A percentile compares a stretch with the other conserved stretches of the same genome.
phyloP scores from a whole-genome alignment of 805 yeast genomes.

The Myxozyma udenii region DNA sequence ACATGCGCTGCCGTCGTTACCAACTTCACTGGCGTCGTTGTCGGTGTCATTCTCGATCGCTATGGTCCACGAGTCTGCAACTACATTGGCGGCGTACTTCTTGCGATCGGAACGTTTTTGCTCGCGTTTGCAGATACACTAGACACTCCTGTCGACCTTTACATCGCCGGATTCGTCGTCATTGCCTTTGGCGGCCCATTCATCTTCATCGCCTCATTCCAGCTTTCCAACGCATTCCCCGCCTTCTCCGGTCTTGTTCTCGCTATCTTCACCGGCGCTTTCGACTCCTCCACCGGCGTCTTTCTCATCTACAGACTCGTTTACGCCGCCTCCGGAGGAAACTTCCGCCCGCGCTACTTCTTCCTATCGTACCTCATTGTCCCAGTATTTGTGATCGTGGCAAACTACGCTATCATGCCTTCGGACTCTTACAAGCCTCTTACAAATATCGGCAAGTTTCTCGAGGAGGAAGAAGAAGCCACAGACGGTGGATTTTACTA shows the following conservation, averaged over 20 bases:
- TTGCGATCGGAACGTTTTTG: constrained; percentile 54
- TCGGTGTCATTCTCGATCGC: constrained; percentile 72
- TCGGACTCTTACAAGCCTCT: constrained; percentile 66
- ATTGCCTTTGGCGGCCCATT: constrained; percentile 93
- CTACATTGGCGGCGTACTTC: constrained; percentile 60
- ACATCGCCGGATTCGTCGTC: constrained; percentile 66
- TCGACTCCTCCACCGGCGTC: constrained; percentile 87
- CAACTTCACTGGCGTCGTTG: constrained; percentile 75
- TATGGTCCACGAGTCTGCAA: constrained; percentile 83
- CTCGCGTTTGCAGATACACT: constrained; percentile 45
- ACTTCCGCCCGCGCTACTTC: constrained; percentile 53
- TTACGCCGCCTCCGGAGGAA: constrained; percentile 46
- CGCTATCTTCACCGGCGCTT: constrained; percentile 88
- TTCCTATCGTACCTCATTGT: constrained; percentile 67
- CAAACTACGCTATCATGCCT: constrained; percentile 82
- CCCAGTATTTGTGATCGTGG: constrained; percentile 70
- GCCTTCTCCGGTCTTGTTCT: constrained; percentile 73
- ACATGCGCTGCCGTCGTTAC: constrained; percentile 84
- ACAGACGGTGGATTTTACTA: not conserved
- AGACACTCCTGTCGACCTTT: constrained; percentile 55
- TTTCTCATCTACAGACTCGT: constrained; percentile 68
- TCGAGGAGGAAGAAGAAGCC: constrained; percentile 54
- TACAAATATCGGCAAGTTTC: constrained; percentile 53
- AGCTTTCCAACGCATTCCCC: constrained; percentile 83
- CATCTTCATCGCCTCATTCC: constrained; percentile 86